Base-by-base conservation (phyloP, 148 eudicot species). In the Suaeda aralocaspica region DNA sequence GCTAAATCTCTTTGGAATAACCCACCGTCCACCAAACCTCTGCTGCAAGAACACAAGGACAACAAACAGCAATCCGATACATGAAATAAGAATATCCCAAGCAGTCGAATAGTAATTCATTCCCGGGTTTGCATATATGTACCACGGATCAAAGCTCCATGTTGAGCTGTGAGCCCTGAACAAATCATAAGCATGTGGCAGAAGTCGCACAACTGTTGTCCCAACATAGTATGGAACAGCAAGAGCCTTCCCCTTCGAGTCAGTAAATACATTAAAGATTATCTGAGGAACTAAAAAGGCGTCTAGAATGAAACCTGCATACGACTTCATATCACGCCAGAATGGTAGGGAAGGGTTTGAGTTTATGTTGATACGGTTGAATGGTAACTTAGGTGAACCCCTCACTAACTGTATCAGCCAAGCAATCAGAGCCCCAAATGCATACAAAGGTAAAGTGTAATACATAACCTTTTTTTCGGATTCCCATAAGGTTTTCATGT, bases 241-340 rank as follows among this genome's bases (percentile, higher is more conserved):
- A 45, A 92, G 86, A 36, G 89, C 84, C 26, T 41, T 83, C 75
- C 69, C 87, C 42, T 49, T 77, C 11, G 92, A 82, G 49, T 82
- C 78, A 9, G 81, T 80, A 55, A 92, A 84, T 11, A 78, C 22
- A 44, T 89, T 92, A 76, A 89, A 91, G 64, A 87, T 75, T 53
- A 89, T 83, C 69, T 94, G 98, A 33, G 98, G 98, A 46, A 94
- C 72, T 65, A 91, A 78, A 81, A 87, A 86, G 22, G 86, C 88
- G 39, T 94, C 98, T 50, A 86, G 78, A 65, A 89, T 59, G 74
- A 91, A 80, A 52, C 98, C 96, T 18, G 79, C 92, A 67, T 82
- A 89, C 14, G 97, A 87, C 75, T 91, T 91, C 52, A 94, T 76
- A 72, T 78, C 89, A 22, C 77, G 72, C 98, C 92, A 87, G 13